Evolutionary conservation across 108 stramenopile genomes (phyloP), one percentile per base, ranked within the genome.

Genomic region (Chaetoceros tenuissimus): DNA sequence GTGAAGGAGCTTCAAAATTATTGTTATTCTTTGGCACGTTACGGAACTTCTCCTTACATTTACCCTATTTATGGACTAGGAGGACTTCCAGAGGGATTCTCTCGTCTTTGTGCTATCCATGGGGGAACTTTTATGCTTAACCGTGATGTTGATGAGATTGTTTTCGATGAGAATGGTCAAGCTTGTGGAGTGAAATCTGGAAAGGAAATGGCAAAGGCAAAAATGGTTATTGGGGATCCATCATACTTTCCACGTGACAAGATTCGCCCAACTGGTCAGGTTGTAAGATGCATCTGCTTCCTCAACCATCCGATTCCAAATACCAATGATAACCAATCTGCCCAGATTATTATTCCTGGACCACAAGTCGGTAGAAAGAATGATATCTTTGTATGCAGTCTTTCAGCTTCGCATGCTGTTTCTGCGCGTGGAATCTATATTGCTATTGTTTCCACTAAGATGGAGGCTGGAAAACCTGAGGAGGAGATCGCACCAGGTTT

Each of bases 111-210:
- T 66, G 99, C 99, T 26, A 93, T 99, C 61, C 93, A 97, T 63
- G 99, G 97, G 28, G 97, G 97, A 65, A 97, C 97, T 47, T 97
- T 99, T 75, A 99, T 99, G 97, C 86, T 99, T 45, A 94, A 97
- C 67, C 89, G 85, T 46, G 94, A 95, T 59, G 85, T 99, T 43
- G 94, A 99, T 60, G 97, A 98, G 71, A 86, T 99, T 64, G 49
- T 96, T 40, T 86, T 84, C 65, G 82, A 89, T 53, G 81, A 73
- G 22, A 72, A 77, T 24, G 97, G 97, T 20, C 71, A 89, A 57
- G 95, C 94, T 13, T 82, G 68, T 64, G 97, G 97, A 46, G 80
- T 98, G 48, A 88, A 82, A 68, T 82, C 78, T 57, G 90, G 85
- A 48, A 85, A 89, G 56, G 78, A 87, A 63, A 91, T 97, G 84